phyloP scores from a whole-genome alignment of 208 protist species.

The Sergeia podlipaevii region DNA sequence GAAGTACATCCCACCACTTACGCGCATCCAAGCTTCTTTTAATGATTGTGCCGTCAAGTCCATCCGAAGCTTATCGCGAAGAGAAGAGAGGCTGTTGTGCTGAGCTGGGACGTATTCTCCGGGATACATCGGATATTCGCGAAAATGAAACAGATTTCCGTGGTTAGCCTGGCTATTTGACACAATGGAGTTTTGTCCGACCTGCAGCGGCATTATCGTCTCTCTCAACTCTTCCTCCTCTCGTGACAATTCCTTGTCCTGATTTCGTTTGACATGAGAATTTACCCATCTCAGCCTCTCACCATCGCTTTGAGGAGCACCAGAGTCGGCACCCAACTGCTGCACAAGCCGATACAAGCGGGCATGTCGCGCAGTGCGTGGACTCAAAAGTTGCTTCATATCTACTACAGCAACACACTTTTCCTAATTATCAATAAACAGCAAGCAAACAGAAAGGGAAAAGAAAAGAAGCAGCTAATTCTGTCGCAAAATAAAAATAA shows the following conservation, averaged over 20 bases:
- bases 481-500: too few species aligned
- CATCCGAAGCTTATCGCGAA: constrained; percentile 74
- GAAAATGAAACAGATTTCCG: constrained; percentile 88
- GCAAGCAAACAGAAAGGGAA: constrained; percentile 10
- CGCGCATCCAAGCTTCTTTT: constrained; percentile 89
- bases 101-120: constrained; percentile 87
- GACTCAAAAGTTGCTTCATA: constrained; percentile 86
- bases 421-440: background rate
- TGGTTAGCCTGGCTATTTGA: constrained; percentile 64
- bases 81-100: constrained; percentile 82
- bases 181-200: constrained; percentile 61
- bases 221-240: constrained; percentile 74
- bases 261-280: constrained; percentile 63
- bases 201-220: constrained; percentile 51
- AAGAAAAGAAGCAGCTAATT: too few species aligned
- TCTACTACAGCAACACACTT: too few species aligned
- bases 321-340: constrained; percentile 15
- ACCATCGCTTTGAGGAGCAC: constrained; percentile 61
- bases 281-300: constrained; percentile 81
- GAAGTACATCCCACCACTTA: constrained; percentile 75
- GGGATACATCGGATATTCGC: constrained; percentile 90
- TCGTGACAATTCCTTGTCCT: constrained; percentile 67
- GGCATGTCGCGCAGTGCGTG: constrained; percentile 89
- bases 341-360: constrained; percentile 70
- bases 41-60: constrained; percentile 84